phyloP scores from a whole-genome alignment of 2,329 filamentous ascomycete genomes.

The Alternaria brassicae region DNA sequence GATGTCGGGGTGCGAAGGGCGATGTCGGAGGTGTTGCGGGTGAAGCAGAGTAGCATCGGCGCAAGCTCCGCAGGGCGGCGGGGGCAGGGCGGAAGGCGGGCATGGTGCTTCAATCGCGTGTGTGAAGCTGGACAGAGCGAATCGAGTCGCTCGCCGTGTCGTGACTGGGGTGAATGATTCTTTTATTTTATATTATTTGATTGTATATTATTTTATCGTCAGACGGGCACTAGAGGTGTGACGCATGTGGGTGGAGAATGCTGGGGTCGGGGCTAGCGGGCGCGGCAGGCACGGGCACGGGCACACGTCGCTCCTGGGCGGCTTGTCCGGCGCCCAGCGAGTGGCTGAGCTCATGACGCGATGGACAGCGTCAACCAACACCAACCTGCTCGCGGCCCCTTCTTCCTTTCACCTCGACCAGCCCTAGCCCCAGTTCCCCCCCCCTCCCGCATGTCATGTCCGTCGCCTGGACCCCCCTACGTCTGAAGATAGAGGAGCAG shows the following conservation, averaged over 20 bases:
- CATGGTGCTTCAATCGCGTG: constrained; percentile 34
- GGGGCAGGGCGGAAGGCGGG: constrained; percentile 39
- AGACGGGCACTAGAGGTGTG: constrained; percentile 24
- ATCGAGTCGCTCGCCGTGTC: constrained; percentile 30
- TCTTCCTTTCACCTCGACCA: constrained; percentile 6
- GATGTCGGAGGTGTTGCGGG: constrained; percentile 56
- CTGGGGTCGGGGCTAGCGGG: constrained; percentile 13
- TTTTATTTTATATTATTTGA: too few relatives aligned
- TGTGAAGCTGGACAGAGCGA: neutral
- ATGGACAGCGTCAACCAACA: constrained; percentile 3
- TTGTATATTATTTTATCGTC: too few relatives aligned
- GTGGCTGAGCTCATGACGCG: constrained; percentile 30
- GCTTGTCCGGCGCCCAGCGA: constrained; percentile 7
- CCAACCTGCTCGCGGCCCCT: neutral
- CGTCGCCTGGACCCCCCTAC: constrained; percentile 16
- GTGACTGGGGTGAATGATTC: constrained; percentile 23
- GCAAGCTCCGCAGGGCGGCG: constrained; percentile 42
- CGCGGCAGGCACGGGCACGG: constrained; percentile 11
- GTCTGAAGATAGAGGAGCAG: constrained; percentile 14
- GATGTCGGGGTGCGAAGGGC: constrained; percentile 75
- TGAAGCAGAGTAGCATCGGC: constrained; percentile 42
- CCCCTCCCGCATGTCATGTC: constrained; percentile 12
- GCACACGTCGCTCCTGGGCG: constrained; percentile 8
- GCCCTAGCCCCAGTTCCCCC: too few relatives aligned
- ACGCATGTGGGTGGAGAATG: constrained; percentile 14